Evolutionary conservation across 192 early-diverging fungal genomes (phyloP).

Genomic region (Entomortierella lignicola): DNA sequence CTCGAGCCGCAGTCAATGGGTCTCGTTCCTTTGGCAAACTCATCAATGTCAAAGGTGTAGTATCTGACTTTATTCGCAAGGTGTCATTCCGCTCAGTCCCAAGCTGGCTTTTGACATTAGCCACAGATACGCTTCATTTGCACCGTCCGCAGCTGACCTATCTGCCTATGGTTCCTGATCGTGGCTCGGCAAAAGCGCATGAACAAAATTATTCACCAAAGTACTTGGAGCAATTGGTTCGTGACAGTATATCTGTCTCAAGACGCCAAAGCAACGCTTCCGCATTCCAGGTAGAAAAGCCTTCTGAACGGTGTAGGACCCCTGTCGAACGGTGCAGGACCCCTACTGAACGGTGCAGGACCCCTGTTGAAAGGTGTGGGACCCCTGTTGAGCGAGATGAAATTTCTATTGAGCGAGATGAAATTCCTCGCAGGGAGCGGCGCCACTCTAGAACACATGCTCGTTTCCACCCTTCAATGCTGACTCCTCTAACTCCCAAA

Average conservation of each 20-base stretch:
- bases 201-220: slow-evolving; percentile 39
- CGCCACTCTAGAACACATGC: neutral
- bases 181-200: slow-evolving; percentile 22
- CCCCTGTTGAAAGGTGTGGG: too few species aligned
- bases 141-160: slow-evolving; percentile 41
- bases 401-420: slow-evolving; percentile 5
- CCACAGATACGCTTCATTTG: slow-evolving; percentile 32
- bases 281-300: too few species aligned
- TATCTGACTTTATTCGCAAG: slow-evolving; percentile 34
- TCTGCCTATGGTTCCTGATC: slow-evolving; percentile 47
- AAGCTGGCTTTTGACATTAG: slow-evolving; percentile 26
- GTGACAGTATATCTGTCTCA: neutral
- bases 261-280: neutral
- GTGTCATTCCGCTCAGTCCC: slow-evolving; percentile 38
- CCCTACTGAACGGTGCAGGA: too few species aligned
- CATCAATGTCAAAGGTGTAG: slow-evolving; percentile 13
- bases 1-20: slow-evolving; percentile 11
- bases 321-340: too few species aligned
- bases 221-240: slow-evolving; percentile 11
- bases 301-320: too few species aligned
- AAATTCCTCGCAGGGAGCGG: neutral
- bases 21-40: slow-evolving; percentile 34
- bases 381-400: too few species aligned
- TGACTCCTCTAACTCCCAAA: neutral
- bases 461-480: neutral